A percentile compares a stretch with the other conserved stretches of the same genome.
Conservation (phyloP, 176 grass and related monocot genomes). For the Juncus effusus region DNA sequence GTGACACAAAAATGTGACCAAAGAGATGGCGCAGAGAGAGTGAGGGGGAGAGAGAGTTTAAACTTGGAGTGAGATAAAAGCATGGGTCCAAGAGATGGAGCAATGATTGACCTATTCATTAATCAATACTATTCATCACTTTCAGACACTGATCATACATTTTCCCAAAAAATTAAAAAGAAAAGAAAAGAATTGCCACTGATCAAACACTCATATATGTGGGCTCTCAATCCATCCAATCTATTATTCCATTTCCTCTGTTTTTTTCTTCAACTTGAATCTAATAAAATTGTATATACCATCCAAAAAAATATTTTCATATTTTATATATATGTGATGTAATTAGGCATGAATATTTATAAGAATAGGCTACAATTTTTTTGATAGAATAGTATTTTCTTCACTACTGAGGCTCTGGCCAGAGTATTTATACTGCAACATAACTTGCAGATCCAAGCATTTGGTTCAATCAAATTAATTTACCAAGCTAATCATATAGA, state of each 20-base stretch:
- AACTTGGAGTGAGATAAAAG: slow-evolving; percentile 38
- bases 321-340: too few relatives aligned
- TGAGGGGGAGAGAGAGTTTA: slow-evolving; percentile 32
- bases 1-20: slow-evolving; percentile 37
- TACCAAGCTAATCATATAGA: too few relatives aligned
- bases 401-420: too few relatives aligned
- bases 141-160: slow-evolving; percentile 51
- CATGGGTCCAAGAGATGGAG: slow-evolving; percentile 39
- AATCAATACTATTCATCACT: slow-evolving; percentile 50
- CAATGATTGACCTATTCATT: slow-evolving; percentile 87
- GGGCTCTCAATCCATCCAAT: slow-evolving; percentile 9
- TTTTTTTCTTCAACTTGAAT: slow-evolving; percentile 8
- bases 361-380: too few relatives aligned
- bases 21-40: slow-evolving; percentile 32
- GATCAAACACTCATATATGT: slow-evolving; percentile 1
- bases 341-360: too few relatives aligned
- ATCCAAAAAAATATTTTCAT: too few relatives aligned
- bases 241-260: not conserved
- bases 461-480: too few relatives aligned
- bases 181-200: too few relatives aligned
- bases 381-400: too few relatives aligned
- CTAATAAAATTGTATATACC: not conserved
- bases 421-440: too few relatives aligned
- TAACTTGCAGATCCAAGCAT: too few relatives aligned
- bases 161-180: slow-evolving; percentile 20